Percentiles rank a stretch among this genome's conserved stretches.
phyloP scores from a whole-genome alignment of 805 yeast genomes.

The Kluyveromyces lactis region DNA sequence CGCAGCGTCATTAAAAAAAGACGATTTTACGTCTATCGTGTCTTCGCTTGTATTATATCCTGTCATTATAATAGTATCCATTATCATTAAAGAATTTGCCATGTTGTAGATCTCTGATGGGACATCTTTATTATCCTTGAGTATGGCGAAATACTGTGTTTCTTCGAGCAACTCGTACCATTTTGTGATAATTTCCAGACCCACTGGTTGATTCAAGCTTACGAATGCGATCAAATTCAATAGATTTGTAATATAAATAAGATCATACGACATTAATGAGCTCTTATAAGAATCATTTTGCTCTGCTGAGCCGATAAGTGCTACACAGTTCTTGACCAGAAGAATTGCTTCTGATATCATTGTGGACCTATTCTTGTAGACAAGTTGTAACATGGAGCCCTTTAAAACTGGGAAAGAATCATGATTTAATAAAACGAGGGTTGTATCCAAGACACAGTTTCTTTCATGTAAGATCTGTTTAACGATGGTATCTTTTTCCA shows the following conservation, averaged over 20 bases:
- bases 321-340: conserved; percentile 2
- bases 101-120: conserved; percentile 15
- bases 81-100: conserved; percentile 40
- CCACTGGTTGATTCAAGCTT: conserved; percentile 30
- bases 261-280: conserved; percentile 20
- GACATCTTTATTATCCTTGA: conserved; percentile 5
- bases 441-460: conserved; percentile 37
- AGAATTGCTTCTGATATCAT: conserved; percentile 19
- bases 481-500: conserved; percentile 23
- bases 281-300: conserved; percentile 10
- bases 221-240: conserved; percentile 33
- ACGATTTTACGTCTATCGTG: conserved; percentile 30
- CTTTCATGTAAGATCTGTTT: conserved; percentile 42
- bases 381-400: conserved; percentile 13
- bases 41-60: conserved; percentile 48
- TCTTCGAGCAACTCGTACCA: conserved; percentile 52
- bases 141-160: conserved; percentile 21
- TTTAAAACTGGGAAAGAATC: conserved; percentile 18
- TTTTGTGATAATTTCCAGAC: conserved; percentile 24
- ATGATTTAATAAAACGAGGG: conserved; percentile 23
- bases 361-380: conserved; percentile 16
- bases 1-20: conserved; percentile 35
- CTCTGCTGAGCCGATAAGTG: not conserved
- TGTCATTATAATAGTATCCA: conserved; percentile 43
- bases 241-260: conserved; percentile 31